A percentile compares a stretch with the other conserved stretches of the same genome.
Conservation (phyloP, 768 basidiomycete species). For the Coprinopsis cinerea region DNA sequence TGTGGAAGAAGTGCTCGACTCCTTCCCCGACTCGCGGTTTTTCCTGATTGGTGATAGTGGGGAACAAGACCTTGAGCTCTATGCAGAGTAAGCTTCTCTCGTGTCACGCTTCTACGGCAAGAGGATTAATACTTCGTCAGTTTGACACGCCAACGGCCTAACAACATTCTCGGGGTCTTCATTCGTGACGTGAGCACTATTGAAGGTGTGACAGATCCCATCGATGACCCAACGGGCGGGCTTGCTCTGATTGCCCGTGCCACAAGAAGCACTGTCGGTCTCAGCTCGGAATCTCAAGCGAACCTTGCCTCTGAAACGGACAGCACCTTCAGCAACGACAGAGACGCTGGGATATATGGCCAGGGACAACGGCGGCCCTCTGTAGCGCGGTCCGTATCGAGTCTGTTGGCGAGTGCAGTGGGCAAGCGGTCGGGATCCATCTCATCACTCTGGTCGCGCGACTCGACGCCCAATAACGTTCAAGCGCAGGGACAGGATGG, state of each 20-base stretch:
- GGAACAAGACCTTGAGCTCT: slow-evolving; percentile 93
- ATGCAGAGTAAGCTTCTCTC: slow-evolving; percentile 46
- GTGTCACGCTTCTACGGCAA: neutral
- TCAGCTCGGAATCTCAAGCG: slow-evolving; percentile 10
- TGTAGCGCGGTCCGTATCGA: neutral
- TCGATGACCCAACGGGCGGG: slow-evolving; percentile 64
- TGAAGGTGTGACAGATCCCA: slow-evolving; percentile 24
- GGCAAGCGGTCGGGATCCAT: neutral
- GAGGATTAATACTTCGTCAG: slow-evolving; percentile 16
- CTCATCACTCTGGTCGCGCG: neutral
- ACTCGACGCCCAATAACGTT: neutral
- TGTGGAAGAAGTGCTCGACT: slow-evolving; percentile 70
- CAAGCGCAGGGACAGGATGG: neutral
- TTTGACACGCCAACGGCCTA: slow-evolving; percentile 61
- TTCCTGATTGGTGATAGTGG: slow-evolving; percentile 89
- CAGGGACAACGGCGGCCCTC: neutral
- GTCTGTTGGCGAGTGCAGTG: neutral
- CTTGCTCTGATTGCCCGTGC: slow-evolving; percentile 26
- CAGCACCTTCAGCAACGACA: too few species aligned
- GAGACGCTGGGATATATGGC: too few species aligned
- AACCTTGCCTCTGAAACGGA: neutral
- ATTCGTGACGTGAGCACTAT: slow-evolving; percentile 65
- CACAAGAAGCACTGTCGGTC: slow-evolving; percentile 12
- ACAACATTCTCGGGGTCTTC: slow-evolving; percentile 73
- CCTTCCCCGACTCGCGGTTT: slow-evolving; percentile 71